Conservation (phyloP, 1,139 yeast genomes). For the Pneumocystis wakefieldiae region DNA sequence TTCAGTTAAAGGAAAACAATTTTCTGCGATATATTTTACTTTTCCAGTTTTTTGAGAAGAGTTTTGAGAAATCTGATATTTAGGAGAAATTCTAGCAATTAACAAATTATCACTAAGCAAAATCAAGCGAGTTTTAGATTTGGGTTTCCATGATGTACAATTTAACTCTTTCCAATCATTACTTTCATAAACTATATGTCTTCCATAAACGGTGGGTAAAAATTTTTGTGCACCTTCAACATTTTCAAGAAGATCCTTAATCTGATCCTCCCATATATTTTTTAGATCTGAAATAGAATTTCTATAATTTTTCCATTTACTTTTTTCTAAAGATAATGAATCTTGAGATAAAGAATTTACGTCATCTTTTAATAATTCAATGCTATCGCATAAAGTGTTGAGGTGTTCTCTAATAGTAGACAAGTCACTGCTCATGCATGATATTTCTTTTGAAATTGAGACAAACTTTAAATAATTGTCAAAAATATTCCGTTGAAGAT, state of each 20-base stretch:
- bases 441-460: constrained; percentile 12
- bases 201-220: constrained; percentile 60
- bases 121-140: constrained; percentile 62
- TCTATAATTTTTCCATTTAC: constrained; percentile 19
- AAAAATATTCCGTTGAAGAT: constrained; percentile 12
- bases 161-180: constrained; percentile 81
- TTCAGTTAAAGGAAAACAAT: constrained; percentile 64
- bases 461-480: constrained; percentile 13
- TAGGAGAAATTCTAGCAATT: constrained; percentile 44
- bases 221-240: constrained; percentile 85
- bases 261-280: constrained; percentile 65
- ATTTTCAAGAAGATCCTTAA: constrained; percentile 57
- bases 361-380: constrained; percentile 8
- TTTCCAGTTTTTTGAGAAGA: constrained; percentile 3
- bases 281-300: constrained; percentile 60
- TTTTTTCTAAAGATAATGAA: not conserved
- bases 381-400: constrained; percentile 4
- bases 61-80: constrained; percentile 21
- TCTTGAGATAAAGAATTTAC: constrained; percentile 1
- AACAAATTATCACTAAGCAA: constrained; percentile 63
- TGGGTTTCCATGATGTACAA: constrained; percentile 71
- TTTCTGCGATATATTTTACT: constrained; percentile 45
- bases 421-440: constrained; percentile 10
- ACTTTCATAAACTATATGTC: constrained; percentile 69
- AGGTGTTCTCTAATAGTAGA: constrained; percentile 8